Evolutionary conservation across 1,139 yeast species (phyloP).

Genomic region (Blastobotrys serpentis): DNA sequence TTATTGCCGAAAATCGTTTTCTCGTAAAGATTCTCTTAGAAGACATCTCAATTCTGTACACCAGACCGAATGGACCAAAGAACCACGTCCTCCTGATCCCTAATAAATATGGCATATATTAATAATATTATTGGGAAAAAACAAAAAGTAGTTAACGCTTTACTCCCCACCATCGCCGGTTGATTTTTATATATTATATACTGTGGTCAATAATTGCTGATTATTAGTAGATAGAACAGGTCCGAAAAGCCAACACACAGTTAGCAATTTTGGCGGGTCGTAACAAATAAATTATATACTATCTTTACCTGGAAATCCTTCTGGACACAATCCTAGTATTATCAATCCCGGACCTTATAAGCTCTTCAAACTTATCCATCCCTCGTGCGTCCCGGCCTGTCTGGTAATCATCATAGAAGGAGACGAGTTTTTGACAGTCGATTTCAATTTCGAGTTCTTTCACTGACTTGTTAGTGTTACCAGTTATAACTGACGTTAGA

Average conservation of each 20-base stretch:
- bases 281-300: neutral
- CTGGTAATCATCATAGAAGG: conserved; percentile 52
- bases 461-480: conserved; percentile 21
- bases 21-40: conserved; percentile 43
- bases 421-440: conserved; percentile 60
- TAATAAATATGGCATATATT: no score
- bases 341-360: conserved; percentile 36
- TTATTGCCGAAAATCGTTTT: conserved; percentile 54
- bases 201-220: no score
- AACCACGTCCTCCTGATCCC: neutral
- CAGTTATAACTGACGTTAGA: conserved; percentile 36
- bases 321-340: conserved; percentile 30
- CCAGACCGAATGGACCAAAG: neutral
- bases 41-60: conserved; percentile 27
- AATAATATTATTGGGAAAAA: no score
- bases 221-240: no score
- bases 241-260: no score
- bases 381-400: conserved; percentile 29
- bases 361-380: conserved; percentile 39
- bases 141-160: no score
- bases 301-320: neutral
- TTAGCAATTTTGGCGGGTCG: no score
- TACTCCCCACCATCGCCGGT: no score
- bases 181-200: no score
- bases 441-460: conserved; percentile 56